Conservation (phyloP, 176 grass and related monocot species). For the Luzula sylvatica region DNA sequence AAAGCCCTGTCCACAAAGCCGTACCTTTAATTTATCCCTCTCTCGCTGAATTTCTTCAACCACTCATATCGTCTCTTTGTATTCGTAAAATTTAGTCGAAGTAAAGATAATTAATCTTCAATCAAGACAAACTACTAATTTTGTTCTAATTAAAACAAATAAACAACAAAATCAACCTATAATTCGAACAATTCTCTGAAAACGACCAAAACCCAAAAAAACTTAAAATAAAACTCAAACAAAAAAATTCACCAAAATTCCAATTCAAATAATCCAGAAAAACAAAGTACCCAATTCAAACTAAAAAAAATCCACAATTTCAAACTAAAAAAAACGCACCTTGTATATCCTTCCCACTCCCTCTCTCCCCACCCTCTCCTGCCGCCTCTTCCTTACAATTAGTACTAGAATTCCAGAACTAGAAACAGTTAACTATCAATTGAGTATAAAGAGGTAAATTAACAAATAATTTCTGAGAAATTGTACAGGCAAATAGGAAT, state of each 20-base stretch:
- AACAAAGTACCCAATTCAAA: neutral
- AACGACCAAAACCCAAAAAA: constrained; percentile 10
- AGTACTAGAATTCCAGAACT: neutral
- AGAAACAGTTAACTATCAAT: constrained; percentile 1
- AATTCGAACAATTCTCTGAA: neutral
- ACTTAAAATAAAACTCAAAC: constrained; percentile 5
- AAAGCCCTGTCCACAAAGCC: too few relatives aligned
- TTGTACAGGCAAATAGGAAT: neutral
- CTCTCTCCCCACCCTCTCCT: neutral
- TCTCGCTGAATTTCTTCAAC: too few relatives aligned
- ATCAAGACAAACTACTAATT: too few relatives aligned
- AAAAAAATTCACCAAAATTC: neutral
- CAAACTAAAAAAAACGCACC: neutral
- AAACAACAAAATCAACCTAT: neutral
- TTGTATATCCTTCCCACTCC: neutral
- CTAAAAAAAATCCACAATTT: neutral
- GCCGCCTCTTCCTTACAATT: neutral
- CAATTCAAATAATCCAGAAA: neutral
- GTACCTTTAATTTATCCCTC: too few relatives aligned
- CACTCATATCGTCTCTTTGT: too few relatives aligned
- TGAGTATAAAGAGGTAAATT: neutral
- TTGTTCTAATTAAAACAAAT: neutral
- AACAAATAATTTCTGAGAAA: constrained; percentile 2
- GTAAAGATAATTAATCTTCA: too few relatives aligned
- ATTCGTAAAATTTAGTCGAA: too few relatives aligned